A percentile compares a stretch with the other conserved stretches of the same genome.
Conservation (phyloP, 2,329 filamentous ascomycete genomes). For the Fusarium sacchari region DNA sequence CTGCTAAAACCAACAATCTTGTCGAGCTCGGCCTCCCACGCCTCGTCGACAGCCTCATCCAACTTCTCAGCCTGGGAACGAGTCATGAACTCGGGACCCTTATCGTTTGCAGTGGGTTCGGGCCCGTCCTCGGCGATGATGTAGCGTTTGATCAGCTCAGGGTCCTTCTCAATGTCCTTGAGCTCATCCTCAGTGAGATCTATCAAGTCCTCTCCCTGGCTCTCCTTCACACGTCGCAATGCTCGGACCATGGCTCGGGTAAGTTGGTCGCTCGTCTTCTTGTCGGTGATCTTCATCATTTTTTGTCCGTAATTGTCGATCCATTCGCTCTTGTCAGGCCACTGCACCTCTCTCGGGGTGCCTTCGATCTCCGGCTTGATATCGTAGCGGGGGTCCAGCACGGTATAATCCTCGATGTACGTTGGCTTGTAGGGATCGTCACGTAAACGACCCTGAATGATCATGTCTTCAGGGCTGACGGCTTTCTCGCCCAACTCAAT, state of each 20-base stretch:
- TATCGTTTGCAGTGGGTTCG: slow-evolving; percentile 40
- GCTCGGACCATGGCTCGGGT: slow-evolving; percentile 54
- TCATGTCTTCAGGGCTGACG: slow-evolving; percentile 78
- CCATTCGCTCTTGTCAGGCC: slow-evolving; percentile 71
- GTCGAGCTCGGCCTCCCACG: slow-evolving; percentile 53
- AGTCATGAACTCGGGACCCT: slow-evolving; percentile 45
- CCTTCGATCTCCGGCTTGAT: slow-evolving; percentile 63
- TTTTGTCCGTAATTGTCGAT: slow-evolving; percentile 64
- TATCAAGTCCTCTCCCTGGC: slow-evolving; percentile 55
- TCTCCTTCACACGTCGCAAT: slow-evolving; percentile 55
- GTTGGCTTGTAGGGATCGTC: slow-evolving; percentile 76
- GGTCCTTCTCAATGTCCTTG: slow-evolving; percentile 52
- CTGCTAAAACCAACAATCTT: slow-evolving; percentile 46
- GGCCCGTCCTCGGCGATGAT: slow-evolving; percentile 46
- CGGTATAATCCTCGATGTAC: slow-evolving; percentile 86
- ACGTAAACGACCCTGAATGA: slow-evolving; percentile 76
- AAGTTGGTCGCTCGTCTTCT: slow-evolving; percentile 56
- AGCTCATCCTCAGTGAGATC: slow-evolving; percentile 63
- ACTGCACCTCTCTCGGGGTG: slow-evolving; percentile 62
- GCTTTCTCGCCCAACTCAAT: slow-evolving; percentile 83
- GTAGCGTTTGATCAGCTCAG: slow-evolving; percentile 53
- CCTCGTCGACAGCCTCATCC: slow-evolving; percentile 49
- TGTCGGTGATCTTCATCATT: slow-evolving; percentile 55
- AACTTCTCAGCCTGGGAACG: slow-evolving; percentile 51
- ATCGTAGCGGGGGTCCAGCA: slow-evolving; percentile 81